Evolutionary conservation across 2,329 filamentous ascomycete genomes (phyloP), one percentile per base, ranked within the genome.

Genomic region (Clonostachys solani): DNA sequence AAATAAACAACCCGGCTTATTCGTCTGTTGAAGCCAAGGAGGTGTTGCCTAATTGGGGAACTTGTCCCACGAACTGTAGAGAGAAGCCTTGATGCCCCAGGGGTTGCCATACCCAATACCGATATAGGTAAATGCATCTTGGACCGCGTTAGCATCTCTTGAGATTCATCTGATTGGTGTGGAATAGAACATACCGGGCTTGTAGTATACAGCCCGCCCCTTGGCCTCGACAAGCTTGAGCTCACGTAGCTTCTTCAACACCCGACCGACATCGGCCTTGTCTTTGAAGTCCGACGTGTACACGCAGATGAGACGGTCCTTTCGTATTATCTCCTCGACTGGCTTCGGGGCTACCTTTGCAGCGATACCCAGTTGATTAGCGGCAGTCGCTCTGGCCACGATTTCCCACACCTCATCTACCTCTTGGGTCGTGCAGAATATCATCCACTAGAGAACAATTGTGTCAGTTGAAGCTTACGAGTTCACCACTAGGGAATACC

Each of bases 211-310:
- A 1, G 73, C 67, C 42, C 67, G 70, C 5, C 64, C 63, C 43
- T 53, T 65, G 17, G 61, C 50, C 34, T 71, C 70, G 44, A 86
- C 72, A 36, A 94, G 66, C 8, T 77, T 81, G 49, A 91, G 68
- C 47, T 82, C 72, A 44, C 77, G 75, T 51, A 95, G 64, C 53
- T 72, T 77, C 49, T 71, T 60, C 37, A 92, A 67, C 5, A 95
- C 86, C 40, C 86, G 75, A 29, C 72, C 74, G 6, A 95, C 78
- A 59, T 95, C 89, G 5, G 74, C 68, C 45, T 68, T 73, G 59
- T 95, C 83, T 29, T 70, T 70, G 59, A 91, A 94, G 61, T 95
- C 82, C 40, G 72, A 69, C 6, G 89, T 95, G 63, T 95, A 95
- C 8, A 95, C 72, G 54, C 87, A 92, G 23, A 95, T 81, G 40